phyloP scores from a whole-genome alignment of 768 basidiomycete species.

The Leccinum longicurvipes region DNA sequence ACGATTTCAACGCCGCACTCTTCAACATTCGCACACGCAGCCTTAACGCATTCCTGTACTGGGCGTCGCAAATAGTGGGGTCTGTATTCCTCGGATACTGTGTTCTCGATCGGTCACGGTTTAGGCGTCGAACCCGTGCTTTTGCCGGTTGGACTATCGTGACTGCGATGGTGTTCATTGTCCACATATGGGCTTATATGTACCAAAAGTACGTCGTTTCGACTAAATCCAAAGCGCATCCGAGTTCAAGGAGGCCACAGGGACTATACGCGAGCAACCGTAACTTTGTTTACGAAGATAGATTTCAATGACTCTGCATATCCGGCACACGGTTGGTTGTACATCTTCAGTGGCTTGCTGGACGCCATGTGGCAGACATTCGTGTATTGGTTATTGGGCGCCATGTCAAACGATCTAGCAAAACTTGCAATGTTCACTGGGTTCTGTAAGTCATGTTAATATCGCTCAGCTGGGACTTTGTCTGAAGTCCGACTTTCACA shows the following conservation, averaged over 20 bases:
- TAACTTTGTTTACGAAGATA: slow-evolving; percentile 42
- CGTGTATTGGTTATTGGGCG: slow-evolving; percentile 81
- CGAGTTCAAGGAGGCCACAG: slow-evolving; percentile 25
- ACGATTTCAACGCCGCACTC: slow-evolving; percentile 71
- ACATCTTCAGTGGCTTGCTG: slow-evolving; percentile 69
- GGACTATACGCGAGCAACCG: slow-evolving; percentile 55
- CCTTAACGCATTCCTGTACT: slow-evolving; percentile 77
- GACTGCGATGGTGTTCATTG: slow-evolving; percentile 58
- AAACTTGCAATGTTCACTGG: slow-evolving; percentile 78
- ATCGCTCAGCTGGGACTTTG: not conserved
- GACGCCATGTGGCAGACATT: slow-evolving; percentile 87
- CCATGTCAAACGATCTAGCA: slow-evolving; percentile 79
- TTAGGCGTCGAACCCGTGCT: slow-evolving; percentile 66
- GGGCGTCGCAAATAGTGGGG: slow-evolving; percentile 75
- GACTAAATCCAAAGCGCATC: not conserved
- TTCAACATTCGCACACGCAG: slow-evolving; percentile 79
- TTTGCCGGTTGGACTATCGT: slow-evolving; percentile 66
- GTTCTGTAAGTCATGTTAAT: slow-evolving; percentile 57
- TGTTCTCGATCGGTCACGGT: slow-evolving; percentile 55
- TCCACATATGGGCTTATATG: slow-evolving; percentile 74
- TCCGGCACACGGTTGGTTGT: slow-evolving; percentile 54
- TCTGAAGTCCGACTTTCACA: slow-evolving; percentile 17
- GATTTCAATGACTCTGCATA: slow-evolving; percentile 60
- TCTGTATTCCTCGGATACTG: slow-evolving; percentile 63
- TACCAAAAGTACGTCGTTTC: slow-evolving; percentile 58